These are phyloP conservation scores for Pythium vanterpoolii DNA, from an alignment of 352 stramenopile species.

Conservation along the genomic window DNA sequence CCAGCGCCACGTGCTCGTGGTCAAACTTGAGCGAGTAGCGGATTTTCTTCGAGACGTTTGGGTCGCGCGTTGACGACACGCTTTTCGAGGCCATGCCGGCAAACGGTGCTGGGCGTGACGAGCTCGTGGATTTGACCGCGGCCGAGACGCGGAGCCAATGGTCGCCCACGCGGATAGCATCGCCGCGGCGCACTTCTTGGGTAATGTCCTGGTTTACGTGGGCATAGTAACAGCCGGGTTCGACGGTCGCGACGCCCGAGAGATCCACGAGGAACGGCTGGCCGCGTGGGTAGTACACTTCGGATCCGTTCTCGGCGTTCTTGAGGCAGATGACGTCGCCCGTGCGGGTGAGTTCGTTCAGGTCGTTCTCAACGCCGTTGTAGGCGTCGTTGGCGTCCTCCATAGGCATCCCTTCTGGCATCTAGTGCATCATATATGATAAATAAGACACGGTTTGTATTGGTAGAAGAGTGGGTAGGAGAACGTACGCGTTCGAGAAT, in stretches of 20 bases:
- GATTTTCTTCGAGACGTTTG: constrained; percentile 83
- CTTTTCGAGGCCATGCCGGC: constrained; percentile 71
- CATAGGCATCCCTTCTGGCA: constrained; percentile 76
- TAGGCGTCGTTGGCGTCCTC: constrained; percentile 86
- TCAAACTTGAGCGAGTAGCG: constrained; percentile 86
- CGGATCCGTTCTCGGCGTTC: constrained; percentile 68
- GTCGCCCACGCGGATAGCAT: constrained; percentile 71
- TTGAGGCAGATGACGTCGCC: constrained; percentile 86
- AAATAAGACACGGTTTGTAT: too few species aligned
- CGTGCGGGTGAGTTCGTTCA: constrained; percentile 65
- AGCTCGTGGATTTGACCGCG: constrained; percentile 71
- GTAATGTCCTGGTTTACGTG: constrained; percentile 68
- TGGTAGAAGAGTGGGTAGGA: not conserved
- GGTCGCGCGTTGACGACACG: constrained; percentile 73
- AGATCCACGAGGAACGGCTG: constrained; percentile 70
- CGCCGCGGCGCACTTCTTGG: constrained; percentile 64
- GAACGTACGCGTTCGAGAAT: constrained; percentile 67
- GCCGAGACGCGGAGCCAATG: constrained; percentile 82
- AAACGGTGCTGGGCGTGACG: constrained; percentile 58
- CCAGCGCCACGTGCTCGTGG: constrained; percentile 73
- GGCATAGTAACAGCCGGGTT: constrained; percentile 65
- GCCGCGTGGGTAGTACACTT: constrained; percentile 78
- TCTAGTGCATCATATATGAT: constrained; percentile 31
- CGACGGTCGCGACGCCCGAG: constrained; percentile 64
- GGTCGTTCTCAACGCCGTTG: constrained; percentile 68